These are phyloP conservation scores for Gossypium arboreum DNA, from an alignment of 345 rosid species.

Conservation along the genomic window DNA sequence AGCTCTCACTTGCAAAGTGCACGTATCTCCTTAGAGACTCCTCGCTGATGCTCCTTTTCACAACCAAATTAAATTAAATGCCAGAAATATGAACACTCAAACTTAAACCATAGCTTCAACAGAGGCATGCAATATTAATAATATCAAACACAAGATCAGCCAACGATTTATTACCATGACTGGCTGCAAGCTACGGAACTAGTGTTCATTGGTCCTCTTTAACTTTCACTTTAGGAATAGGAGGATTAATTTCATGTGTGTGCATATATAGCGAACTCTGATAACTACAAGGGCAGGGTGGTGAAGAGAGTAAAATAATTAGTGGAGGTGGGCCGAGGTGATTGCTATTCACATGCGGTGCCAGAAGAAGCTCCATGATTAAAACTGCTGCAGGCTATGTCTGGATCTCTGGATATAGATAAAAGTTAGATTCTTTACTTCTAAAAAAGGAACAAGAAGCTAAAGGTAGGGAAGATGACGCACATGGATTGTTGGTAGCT, in stretches of 20 bases:
- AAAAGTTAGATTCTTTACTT: slow-evolving; percentile 28
- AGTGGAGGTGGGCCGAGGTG: slow-evolving; percentile 37
- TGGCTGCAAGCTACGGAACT: slow-evolving; percentile 33
- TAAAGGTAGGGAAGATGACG: slow-evolving; percentile 34
- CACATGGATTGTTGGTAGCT: slow-evolving; percentile 55
- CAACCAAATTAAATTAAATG: not conserved
- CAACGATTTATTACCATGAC: slow-evolving; percentile 34
- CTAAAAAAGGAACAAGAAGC: slow-evolving; percentile 28
- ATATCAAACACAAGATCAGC: not conserved
- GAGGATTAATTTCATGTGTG: not conserved
- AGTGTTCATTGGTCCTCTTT: slow-evolving; percentile 28
- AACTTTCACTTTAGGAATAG: not conserved
- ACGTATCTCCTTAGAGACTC: slow-evolving; percentile 73
- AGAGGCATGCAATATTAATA: too few species aligned
- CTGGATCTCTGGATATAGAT: not conserved
- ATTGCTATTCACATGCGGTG: slow-evolving; percentile 48
- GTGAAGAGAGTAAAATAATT: slow-evolving; percentile 17
- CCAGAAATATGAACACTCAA: too few species aligned
- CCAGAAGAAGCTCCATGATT: slow-evolving; percentile 51
- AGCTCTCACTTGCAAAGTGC: slow-evolving; percentile 70
- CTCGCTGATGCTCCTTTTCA: slow-evolving; percentile 68
- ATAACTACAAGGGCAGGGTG: not conserved
- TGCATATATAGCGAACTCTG: too few species aligned
- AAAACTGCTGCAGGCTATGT: slow-evolving; percentile 24
- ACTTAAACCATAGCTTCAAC: too few species aligned